Conservation (phyloP, 192 early-diverging fungal species). For the Glomus cerebriforme region DNA sequence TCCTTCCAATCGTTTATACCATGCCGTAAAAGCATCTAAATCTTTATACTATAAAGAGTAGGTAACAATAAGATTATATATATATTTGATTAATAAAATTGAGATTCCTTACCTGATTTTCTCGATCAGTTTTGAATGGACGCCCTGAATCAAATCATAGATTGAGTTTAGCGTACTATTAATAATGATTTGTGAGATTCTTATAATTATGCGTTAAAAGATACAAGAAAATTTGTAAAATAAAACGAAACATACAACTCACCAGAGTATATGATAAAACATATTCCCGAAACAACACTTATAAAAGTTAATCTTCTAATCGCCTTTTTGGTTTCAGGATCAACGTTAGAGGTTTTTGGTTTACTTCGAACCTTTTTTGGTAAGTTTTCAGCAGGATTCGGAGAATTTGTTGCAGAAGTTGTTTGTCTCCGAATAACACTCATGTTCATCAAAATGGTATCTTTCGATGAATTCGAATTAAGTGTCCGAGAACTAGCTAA, state of each 20-base stretch:
- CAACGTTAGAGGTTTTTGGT: background rate
- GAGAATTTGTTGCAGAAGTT: background rate
- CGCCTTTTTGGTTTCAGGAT: background rate
- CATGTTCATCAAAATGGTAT: background rate
- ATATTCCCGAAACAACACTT: too few species aligned
- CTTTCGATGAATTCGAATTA: background rate
- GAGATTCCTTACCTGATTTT: constrained; percentile 20
- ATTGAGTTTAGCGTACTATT: background rate
- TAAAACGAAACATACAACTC: background rate
- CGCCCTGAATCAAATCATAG: constrained; percentile 17
- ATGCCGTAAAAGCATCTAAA: constrained; percentile 4
- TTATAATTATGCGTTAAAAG: background rate
- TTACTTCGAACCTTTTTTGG: background rate
- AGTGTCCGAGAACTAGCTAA: background rate
- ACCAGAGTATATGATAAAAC: constrained; percentile 6
- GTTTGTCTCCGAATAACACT: background rate
- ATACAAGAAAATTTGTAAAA: background rate
- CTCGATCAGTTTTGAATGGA: constrained; percentile 23
- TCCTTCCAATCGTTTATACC: constrained; percentile 18
- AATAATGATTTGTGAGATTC: background rate
- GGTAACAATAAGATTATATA: background rate
- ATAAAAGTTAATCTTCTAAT: background rate
- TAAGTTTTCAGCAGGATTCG: background rate
- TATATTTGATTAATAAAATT: background rate
- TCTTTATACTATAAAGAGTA: constrained; percentile 22